These are phyloP conservation scores for Syzygium aromaticum DNA, from an alignment of 345 rosid genomes.

Conservation along the genomic window DNA sequence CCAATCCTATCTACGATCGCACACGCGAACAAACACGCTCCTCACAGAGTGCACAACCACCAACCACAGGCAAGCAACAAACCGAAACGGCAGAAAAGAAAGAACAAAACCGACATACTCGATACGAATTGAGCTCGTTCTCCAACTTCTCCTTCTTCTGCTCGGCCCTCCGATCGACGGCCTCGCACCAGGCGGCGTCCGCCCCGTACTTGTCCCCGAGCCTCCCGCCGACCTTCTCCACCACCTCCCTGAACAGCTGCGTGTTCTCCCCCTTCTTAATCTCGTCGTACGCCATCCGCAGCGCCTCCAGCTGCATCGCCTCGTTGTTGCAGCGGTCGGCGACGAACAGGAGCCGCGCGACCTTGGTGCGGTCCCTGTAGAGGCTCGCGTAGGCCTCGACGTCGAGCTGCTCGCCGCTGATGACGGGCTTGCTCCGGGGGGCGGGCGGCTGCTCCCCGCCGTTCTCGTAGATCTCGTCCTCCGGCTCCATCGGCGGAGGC, in stretches of 20 bases:
- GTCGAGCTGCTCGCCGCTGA: slow-evolving; percentile 86
- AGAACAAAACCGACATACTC: slow-evolving; percentile 28
- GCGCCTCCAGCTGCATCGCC: slow-evolving; percentile 70
- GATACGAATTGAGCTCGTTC: slow-evolving; percentile 86
- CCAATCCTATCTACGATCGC: too few relatives aligned
- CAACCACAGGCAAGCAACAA: neutral
- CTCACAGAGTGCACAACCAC: neutral
- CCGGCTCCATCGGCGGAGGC: slow-evolving; percentile 48
- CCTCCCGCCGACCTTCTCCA: slow-evolving; percentile 54
- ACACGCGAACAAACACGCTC: too few relatives aligned
- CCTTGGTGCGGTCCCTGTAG: slow-evolving; percentile 83
- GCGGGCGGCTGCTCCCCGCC: slow-evolving; percentile 38
- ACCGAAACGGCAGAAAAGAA: neutral
- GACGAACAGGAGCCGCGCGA: slow-evolving; percentile 73
- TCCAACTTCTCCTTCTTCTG: slow-evolving; percentile 85
- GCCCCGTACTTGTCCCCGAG: slow-evolving; percentile 53
- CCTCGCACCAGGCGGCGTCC: slow-evolving; percentile 72
- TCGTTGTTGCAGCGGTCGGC: slow-evolving; percentile 62
- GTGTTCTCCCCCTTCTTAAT: slow-evolving; percentile 95
- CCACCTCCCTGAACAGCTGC: slow-evolving; percentile 71
- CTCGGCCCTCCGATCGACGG: slow-evolving; percentile 69
- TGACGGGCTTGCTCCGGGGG: slow-evolving; percentile 45
- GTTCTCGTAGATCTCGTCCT: slow-evolving; percentile 59
- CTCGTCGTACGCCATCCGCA: slow-evolving; percentile 93
- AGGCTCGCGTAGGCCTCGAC: slow-evolving; percentile 89